Percentiles rank a stretch among this genome's conserved stretches.
Evolutionary conservation across 768 basidiomycete genomes (phyloP).

Genomic region (Galerina marginata): DNA sequence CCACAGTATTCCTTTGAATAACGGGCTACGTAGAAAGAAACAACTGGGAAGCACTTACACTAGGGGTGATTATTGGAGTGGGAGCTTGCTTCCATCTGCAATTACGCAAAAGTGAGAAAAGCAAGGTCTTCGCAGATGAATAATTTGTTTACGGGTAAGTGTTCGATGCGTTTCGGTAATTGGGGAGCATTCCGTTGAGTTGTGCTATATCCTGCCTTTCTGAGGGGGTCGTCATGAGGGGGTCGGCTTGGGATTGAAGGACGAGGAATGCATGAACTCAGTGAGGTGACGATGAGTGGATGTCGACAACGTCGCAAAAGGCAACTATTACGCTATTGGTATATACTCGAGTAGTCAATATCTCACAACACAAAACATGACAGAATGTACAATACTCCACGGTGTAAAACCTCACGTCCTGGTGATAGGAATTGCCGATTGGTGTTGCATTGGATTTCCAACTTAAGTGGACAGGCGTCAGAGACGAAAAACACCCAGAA

Average conservation of each 20-base stretch:
- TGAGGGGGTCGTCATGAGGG: constrained; percentile 10
- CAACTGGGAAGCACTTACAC: not conserved
- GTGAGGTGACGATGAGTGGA: not conserved
- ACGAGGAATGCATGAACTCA: constrained; percentile 5
- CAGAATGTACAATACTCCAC: too few relatives aligned
- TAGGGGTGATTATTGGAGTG: constrained; percentile 12
- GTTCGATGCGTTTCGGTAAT: too few relatives aligned
- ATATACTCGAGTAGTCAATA: too few relatives aligned
- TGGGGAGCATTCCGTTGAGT: not conserved
- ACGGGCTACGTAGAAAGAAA: not conserved
- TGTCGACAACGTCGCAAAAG: constrained; percentile 2
- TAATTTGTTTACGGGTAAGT: too few relatives aligned
- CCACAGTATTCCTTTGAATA: not conserved
- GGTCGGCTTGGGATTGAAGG: not conserved
- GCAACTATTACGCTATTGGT: constrained; percentile 1
- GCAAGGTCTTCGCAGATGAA: not conserved
- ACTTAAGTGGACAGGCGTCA: too few relatives aligned
- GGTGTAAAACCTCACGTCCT: too few relatives aligned
- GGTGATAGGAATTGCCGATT: too few relatives aligned
- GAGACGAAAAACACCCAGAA: too few relatives aligned
- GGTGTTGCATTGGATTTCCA: too few relatives aligned
- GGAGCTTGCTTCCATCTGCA: constrained; percentile 5
- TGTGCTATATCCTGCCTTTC: constrained; percentile 12
- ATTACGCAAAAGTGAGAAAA: not conserved
- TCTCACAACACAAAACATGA: too few relatives aligned